These are phyloP conservation scores for Geotrichum citri-aurantii DNA, from an alignment of 1,139 yeast species.

Conservation along the genomic window DNA sequence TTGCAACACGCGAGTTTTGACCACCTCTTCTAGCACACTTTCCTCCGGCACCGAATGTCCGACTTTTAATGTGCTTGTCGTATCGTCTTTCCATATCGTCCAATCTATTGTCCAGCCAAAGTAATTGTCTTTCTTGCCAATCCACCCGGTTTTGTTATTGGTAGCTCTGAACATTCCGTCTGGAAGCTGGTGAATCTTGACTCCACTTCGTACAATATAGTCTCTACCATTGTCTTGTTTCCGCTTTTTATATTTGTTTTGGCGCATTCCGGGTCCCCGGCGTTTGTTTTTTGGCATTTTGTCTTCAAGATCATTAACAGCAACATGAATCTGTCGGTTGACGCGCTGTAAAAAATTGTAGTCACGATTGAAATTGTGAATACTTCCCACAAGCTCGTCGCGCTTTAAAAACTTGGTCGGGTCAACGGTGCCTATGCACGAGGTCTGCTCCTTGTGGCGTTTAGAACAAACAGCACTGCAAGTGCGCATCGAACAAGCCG, in stretches of 20 bases:
- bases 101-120: conserved; percentile 77
- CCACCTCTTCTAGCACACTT: conserved; percentile 7
- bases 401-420: conserved; percentile 53
- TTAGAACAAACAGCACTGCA: conserved; percentile 71
- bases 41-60: conserved; percentile 14
- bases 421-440: conserved; percentile 66
- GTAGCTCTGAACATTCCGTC: conserved; percentile 69
- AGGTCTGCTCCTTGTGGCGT: conserved; percentile 55
- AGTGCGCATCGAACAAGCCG: conserved; percentile 62
- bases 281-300: conserved; percentile 11
- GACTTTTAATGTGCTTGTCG: background rate
- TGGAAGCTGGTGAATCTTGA: conserved; percentile 51
- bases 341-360: conserved; percentile 66
- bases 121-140: conserved; percentile 53
- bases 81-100: conserved; percentile 33
- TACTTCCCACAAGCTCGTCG: conserved; percentile 38
- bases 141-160: conserved; percentile 68
- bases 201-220: conserved; percentile 41
- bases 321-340: conserved; percentile 49
- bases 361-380: conserved; percentile 62
- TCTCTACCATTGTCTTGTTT: conserved; percentile 4
- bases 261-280: conserved; percentile 12
- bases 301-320: conserved; percentile 15
- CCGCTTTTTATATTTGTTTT: background rate
- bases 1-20: background rate